Conservation (phyloP, 371 early-diverging fungal species). For the Mortierella sp. region DNA sequence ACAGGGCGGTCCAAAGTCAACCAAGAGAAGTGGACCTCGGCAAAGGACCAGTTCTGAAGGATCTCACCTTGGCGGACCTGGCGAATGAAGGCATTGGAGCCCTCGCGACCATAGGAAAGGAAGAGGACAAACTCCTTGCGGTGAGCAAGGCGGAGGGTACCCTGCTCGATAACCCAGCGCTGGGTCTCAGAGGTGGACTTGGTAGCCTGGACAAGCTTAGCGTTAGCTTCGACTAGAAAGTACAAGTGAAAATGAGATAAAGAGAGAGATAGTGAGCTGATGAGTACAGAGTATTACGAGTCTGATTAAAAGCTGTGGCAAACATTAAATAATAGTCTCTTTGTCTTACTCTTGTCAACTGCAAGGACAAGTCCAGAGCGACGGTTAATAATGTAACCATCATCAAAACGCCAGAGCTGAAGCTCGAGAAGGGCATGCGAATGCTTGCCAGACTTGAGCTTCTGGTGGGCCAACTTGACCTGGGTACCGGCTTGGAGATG, state of each 20-base stretch:
- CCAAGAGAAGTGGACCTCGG: slow-evolving; percentile 55
- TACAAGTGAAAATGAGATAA: background rate
- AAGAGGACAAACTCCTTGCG: slow-evolving; percentile 45
- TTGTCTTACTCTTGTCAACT: slow-evolving; percentile 57
- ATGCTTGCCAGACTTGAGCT: slow-evolving; percentile 51
- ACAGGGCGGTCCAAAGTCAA: slow-evolving; percentile 40
- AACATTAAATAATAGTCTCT: background rate
- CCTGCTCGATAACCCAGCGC: slow-evolving; percentile 44
- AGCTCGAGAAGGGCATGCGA: slow-evolving; percentile 54
- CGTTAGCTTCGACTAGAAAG: slow-evolving; percentile 31
- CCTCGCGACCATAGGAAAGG: slow-evolving; percentile 46
- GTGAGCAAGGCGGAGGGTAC: slow-evolving; percentile 43
- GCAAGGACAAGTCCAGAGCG: slow-evolving; percentile 47
- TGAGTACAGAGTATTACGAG: background rate
- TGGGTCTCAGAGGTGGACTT: slow-evolving; percentile 28
- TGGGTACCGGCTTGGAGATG: slow-evolving; percentile 44
- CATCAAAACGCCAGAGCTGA: slow-evolving; percentile 67
- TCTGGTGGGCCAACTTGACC: slow-evolving; percentile 40
- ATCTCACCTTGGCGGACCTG: slow-evolving; percentile 38
- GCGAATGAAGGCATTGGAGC: slow-evolving; percentile 45
- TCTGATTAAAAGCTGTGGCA: background rate
- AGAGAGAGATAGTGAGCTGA: background rate
- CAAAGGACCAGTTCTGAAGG: slow-evolving; percentile 41
- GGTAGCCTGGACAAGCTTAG: slow-evolving; percentile 35
- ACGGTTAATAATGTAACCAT: slow-evolving; percentile 65